Evolutionary conservation across 495 filamentous ascomycete species (phyloP).

Genomic region (Penicillium cinerascens): DNA sequence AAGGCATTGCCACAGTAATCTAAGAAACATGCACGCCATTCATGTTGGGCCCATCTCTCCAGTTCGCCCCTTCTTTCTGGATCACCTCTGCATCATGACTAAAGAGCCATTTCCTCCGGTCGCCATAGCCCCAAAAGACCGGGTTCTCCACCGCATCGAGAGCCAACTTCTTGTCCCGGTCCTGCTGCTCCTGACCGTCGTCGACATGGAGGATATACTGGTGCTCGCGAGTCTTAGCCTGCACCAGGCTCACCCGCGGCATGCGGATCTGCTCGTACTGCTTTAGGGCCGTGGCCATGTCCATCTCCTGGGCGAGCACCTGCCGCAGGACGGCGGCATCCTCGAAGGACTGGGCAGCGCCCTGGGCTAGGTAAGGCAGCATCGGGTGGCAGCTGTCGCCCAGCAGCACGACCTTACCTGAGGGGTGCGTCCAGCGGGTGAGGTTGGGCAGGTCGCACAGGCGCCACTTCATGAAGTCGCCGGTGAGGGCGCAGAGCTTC

Average conservation of each 20-base stretch:
- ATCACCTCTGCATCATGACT: no score
- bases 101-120: no score
- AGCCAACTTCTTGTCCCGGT: constrained; percentile 19
- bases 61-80: no score
- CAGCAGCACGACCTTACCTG: constrained; percentile 1
- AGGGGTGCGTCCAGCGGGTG: background rate
- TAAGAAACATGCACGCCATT: no score
- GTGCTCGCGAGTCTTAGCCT: constrained; percentile 22
- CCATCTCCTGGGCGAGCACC: constrained; percentile 29
- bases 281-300: constrained; percentile 1
- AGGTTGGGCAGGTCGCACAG: constrained; percentile 20
- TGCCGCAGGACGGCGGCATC: constrained; percentile 11
- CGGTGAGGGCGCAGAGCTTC: constrained; percentile 44
- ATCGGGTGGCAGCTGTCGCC: constrained; percentile 7
- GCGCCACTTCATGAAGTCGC: constrained; percentile 50
- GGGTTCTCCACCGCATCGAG: constrained; percentile 17
- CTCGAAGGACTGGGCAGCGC: constrained; percentile 6
- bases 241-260: constrained; percentile 4
- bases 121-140: constrained; percentile 1
- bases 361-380: constrained; percentile 4
- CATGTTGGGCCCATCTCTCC: no score
- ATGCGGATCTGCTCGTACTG: constrained; percentile 7
- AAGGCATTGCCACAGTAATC: no score
- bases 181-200: constrained; percentile 5
- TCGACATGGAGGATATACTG: constrained; percentile 17